phyloP scores from a whole-genome alignment of 2,329 filamentous ascomycete genomes.

The Fusarium sp. region DNA sequence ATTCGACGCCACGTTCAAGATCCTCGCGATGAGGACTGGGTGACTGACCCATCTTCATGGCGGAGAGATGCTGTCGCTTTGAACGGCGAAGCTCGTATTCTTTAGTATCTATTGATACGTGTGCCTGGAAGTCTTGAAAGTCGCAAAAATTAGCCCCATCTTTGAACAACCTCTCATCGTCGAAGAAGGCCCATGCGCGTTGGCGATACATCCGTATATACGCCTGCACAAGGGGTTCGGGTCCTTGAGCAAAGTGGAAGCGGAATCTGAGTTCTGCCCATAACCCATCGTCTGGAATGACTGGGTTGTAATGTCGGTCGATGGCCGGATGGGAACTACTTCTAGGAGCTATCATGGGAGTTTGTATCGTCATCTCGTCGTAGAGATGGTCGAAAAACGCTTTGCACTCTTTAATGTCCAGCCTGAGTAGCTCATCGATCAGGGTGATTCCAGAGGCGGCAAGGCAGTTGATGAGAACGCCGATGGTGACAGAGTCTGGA shows the following conservation, averaged over 20 bases:
- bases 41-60: background rate
- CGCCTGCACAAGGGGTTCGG: background rate
- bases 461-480: constrained; percentile 16
- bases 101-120: background rate
- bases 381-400: background rate
- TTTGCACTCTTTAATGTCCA: background rate
- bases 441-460: constrained; percentile 5
- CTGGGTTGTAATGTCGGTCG: background rate
- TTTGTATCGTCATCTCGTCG: background rate
- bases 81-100: background rate
- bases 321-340: background rate
- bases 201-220: constrained; percentile 15
- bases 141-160: background rate
- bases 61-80: background rate
- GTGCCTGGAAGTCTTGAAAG: background rate
- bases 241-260: background rate
- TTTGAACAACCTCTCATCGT: background rate
- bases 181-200: constrained; percentile 19
- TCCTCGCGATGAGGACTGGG: background rate
- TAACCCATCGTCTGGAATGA: background rate
- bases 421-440: background rate
- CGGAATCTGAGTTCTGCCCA: background rate
- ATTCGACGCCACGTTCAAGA: background rate
- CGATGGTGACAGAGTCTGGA: too few relatives aligned
- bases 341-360: background rate